A percentile compares a stretch with the other conserved stretches of the same genome.
Evolutionary conservation across 805 yeast species (phyloP).

Genomic region (Saccharomycopsis sp.): DNA sequence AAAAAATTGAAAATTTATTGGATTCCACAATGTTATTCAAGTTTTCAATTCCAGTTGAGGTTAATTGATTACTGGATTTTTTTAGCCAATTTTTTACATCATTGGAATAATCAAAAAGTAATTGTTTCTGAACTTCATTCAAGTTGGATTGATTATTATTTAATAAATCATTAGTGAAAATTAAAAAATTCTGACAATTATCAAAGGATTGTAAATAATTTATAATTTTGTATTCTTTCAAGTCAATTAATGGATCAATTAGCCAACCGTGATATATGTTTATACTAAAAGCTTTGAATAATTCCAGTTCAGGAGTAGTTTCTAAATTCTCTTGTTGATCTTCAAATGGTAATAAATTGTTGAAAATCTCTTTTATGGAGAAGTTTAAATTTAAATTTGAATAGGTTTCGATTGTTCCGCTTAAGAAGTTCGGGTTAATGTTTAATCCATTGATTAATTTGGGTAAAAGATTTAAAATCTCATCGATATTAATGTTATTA

Average conservation of each 20-base stretch:
- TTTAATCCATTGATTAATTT: slow-evolving; percentile 32
- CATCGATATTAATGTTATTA: neutral
- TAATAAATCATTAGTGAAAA: slow-evolving; percentile 31
- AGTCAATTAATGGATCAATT: slow-evolving; percentile 31
- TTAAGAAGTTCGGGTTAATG: slow-evolving; percentile 31
- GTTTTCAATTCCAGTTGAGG: slow-evolving; percentile 49
- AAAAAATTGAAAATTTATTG: slow-evolving; percentile 58
- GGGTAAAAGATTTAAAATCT: slow-evolving; percentile 29
- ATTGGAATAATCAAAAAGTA: neutral
- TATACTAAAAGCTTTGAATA: slow-evolving; percentile 51
- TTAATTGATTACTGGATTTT: slow-evolving; percentile 64
- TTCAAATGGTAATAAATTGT: too few relatives aligned
- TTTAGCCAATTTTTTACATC: slow-evolving; percentile 40
- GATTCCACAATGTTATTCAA: slow-evolving; percentile 35
- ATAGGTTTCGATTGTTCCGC: slow-evolving; percentile 25
- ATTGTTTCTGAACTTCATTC: neutral
- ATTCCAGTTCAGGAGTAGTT: slow-evolving; percentile 35
- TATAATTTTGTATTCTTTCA: slow-evolving; percentile 27
- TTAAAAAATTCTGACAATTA: slow-evolving; percentile 45
- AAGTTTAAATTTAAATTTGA: too few relatives aligned
- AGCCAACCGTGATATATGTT: slow-evolving; percentile 81
- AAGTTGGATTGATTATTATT: neutral
- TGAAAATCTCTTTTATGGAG: too few relatives aligned
- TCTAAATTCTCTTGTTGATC: neutral
- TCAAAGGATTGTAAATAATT: slow-evolving; percentile 41